Conservation (phyloP, 2,329 filamentous ascomycete species). For the Thyridium curvatum region DNA sequence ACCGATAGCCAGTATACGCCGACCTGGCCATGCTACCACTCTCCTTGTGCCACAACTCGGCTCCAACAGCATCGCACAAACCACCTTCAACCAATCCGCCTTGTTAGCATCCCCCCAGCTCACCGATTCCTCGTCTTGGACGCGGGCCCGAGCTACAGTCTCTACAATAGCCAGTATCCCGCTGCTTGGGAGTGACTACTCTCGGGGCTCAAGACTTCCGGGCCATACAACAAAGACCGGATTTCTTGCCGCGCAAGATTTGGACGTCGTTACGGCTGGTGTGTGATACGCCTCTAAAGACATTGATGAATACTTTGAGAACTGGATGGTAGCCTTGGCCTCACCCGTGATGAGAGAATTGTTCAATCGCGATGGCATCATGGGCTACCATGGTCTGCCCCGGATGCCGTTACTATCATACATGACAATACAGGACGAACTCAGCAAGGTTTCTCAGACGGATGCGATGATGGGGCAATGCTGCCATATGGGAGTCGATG, state of each 20-base stretch:
- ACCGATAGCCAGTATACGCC: conserved; percentile 24
- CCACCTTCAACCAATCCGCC: conserved; percentile 3
- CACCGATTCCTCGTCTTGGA: conserved; percentile 32
- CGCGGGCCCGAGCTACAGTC: conserved; percentile 26
- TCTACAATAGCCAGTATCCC: conserved; percentile 5
- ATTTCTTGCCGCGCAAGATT: too few relatives aligned
- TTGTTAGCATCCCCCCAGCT: conserved; percentile 35
- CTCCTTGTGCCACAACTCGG: conserved; percentile 19
- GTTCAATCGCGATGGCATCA: conserved; percentile 17
- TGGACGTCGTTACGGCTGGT: too few relatives aligned
- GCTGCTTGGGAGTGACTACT: too few relatives aligned
- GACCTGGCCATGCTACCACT: conserved; percentile 31
- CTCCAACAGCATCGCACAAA: too few relatives aligned
- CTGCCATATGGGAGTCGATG: conserved; percentile 18
- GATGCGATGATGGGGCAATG: conserved; percentile 25
- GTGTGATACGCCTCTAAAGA: too few relatives aligned
- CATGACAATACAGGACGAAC: conserved; percentile 36
- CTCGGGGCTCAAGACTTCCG: too few relatives aligned
- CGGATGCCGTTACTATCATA: conserved; percentile 39
- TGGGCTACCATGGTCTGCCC: conserved; percentile 32
- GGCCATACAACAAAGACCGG: too few relatives aligned
- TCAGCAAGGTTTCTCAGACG: conserved; percentile 32
- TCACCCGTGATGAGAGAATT: too few relatives aligned
- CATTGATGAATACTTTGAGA: too few relatives aligned
- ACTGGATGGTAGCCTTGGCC: too few relatives aligned